Evolutionary conservation across 177 flowering plant species (phyloP).

Genomic region (Tripterygium wilfordii): DNA sequence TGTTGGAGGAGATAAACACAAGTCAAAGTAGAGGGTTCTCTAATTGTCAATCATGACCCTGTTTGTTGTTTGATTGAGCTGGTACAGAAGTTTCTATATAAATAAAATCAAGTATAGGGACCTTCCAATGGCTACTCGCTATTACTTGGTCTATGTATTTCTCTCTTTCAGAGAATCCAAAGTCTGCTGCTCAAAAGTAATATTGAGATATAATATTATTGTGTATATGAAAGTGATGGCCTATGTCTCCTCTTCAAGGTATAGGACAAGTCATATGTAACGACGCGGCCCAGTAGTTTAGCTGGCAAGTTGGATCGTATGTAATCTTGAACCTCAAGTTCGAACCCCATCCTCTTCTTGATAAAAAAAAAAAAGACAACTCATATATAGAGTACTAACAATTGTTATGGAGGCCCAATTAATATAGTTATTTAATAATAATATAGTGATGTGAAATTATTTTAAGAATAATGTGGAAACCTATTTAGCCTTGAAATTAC

Average conservation of each 20-base stretch:
- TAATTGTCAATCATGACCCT: slow-evolving; percentile 16
- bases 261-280: neutral
- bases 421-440: too few species aligned
- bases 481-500: too few species aligned
- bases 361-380: too few species aligned
- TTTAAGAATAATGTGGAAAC: too few species aligned
- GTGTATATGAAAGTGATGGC: slow-evolving; percentile 10
- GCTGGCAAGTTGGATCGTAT: too few species aligned
- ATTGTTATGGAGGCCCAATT: too few species aligned
- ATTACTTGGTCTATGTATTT: slow-evolving; percentile 1
- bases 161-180: slow-evolving; percentile 20
- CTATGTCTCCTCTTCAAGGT: neutral
- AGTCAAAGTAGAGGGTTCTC: slow-evolving; percentile 21
- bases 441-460: too few species aligned
- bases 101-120: slow-evolving; percentile 4
- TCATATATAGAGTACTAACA: too few species aligned
- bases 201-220: too few species aligned
- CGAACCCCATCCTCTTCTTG: too few species aligned
- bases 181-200: slow-evolving; percentile 7
- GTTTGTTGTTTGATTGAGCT: neutral
- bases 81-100: slow-evolving; percentile 19
- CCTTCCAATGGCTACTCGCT: slow-evolving; percentile 1
- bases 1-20: slow-evolving; percentile 9
- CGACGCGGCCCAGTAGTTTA: too few species aligned
- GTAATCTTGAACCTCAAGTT: too few species aligned